These are phyloP conservation scores for Fusarium bulbicola DNA, from an alignment of 2,329 filamentous ascomycete genomes.

Conservation along the genomic window DNA sequence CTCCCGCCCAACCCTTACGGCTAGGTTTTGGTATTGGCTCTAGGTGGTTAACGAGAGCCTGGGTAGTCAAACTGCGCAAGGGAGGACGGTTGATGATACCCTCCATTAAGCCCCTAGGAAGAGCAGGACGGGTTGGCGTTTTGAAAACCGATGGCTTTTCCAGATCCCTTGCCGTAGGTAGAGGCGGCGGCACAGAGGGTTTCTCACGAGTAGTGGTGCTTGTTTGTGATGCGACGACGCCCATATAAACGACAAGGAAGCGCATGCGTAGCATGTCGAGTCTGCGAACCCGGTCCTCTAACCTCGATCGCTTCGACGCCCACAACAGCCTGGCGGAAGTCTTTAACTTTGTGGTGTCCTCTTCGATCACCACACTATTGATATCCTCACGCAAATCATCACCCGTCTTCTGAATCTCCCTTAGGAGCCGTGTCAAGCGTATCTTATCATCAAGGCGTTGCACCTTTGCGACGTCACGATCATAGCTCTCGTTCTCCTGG, in stretches of 20 bases:
- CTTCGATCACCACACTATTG: slow-evolving; percentile 60
- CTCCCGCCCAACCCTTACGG: slow-evolving; percentile 68
- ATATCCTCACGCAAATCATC: slow-evolving; percentile 70
- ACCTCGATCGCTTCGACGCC: slow-evolving; percentile 61
- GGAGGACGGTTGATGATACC: slow-evolving; percentile 57
- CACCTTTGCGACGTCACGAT: slow-evolving; percentile 66
- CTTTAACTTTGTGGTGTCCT: slow-evolving; percentile 54
- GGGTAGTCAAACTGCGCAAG: slow-evolving; percentile 62
- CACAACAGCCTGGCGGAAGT: slow-evolving; percentile 64
- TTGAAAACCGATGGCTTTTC: slow-evolving; percentile 48
- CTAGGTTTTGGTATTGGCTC: slow-evolving; percentile 54
- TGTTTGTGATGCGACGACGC: slow-evolving; percentile 57
- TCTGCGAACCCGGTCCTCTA: slow-evolving; percentile 67
- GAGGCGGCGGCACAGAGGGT: slow-evolving; percentile 39
- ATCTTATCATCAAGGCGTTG: slow-evolving; percentile 70
- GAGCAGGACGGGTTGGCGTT: slow-evolving; percentile 45
- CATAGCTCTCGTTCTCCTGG: slow-evolving; percentile 71
- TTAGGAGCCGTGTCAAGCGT: slow-evolving; percentile 64
- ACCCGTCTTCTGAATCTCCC: slow-evolving; percentile 68
- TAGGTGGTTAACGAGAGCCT: slow-evolving; percentile 60
- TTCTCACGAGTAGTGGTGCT: slow-evolving; percentile 46
- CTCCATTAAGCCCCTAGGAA: slow-evolving; percentile 56
- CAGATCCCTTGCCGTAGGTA: slow-evolving; percentile 45
- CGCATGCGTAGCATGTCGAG: slow-evolving; percentile 71
- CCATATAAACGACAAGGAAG: slow-evolving; percentile 72